Percentiles rank a stretch among this genome's conserved stretches.
These are phyloP conservation scores for Udeniomyces megalosporus DNA, from an alignment of 768 basidiomycete species.

Conservation along the genomic window DNA sequence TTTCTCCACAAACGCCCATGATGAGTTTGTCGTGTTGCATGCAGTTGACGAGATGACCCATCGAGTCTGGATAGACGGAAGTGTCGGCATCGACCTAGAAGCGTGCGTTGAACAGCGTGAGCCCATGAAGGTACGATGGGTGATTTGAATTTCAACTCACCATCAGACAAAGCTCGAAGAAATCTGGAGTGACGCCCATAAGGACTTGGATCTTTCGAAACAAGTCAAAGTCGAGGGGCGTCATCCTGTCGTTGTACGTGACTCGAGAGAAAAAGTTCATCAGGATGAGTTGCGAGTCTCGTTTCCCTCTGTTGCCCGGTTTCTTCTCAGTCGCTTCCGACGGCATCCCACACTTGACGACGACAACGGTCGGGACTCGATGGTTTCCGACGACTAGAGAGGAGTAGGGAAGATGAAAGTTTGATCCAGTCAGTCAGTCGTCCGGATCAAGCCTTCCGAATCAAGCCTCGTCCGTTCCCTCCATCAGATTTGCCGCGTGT, in stretches of 20 bases:
- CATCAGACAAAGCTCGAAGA: conserved; percentile 95
- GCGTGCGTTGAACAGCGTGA: neutral
- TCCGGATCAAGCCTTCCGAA: neutral
- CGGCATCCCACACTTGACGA: conserved; percentile 94
- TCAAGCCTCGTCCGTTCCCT: too few species aligned
- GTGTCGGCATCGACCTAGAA: conserved; percentile 93
- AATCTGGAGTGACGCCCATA: conserved; percentile 99
- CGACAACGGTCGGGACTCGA: conserved; percentile 78
- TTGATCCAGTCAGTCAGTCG: neutral
- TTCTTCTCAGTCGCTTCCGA: conserved; percentile 76
- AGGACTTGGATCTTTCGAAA: conserved; percentile 91
- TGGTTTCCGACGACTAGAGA: conserved; percentile 29
- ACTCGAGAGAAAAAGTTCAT: conserved; percentile 99
- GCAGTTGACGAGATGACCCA: conserved; percentile 82
- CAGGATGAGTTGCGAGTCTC: conserved; percentile 92
- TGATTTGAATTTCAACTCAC: conserved; percentile 35
- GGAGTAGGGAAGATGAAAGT: neutral
- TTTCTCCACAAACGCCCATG: conserved; percentile 98
- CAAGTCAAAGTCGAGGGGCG: conserved; percentile 89
- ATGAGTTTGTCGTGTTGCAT: conserved; percentile 98
- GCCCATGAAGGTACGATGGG: neutral
- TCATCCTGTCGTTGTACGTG: conserved; percentile 98
- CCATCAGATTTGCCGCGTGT: too few species aligned
- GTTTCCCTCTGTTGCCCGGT: conserved; percentile 94
- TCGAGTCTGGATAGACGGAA: conserved; percentile 77